phyloP scores from a whole-genome alignment of 1,284 basidiomycete genomes.

The Sporisorium iseilematis-ciliati region DNA sequence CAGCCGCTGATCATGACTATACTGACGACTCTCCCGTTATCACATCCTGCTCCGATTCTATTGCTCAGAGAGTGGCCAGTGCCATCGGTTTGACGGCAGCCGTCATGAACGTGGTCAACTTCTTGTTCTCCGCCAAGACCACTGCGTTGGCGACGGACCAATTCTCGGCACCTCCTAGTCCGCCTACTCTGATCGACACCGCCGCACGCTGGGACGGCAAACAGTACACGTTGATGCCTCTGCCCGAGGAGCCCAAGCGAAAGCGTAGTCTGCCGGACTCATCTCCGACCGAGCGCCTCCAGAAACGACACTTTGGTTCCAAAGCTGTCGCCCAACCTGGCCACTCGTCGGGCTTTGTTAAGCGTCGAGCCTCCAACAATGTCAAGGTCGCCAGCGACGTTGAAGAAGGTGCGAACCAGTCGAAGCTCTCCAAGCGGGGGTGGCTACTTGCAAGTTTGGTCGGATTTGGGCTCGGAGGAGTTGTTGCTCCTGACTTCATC shows the following conservation, averaged over 20 bases:
- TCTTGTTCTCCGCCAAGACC: conserved; percentile 32
- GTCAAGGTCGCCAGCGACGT: neutral
- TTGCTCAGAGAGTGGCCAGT: conserved; percentile 15
- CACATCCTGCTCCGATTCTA: neutral
- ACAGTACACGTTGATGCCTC: conserved; percentile 10
- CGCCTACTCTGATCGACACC: conserved; percentile 38
- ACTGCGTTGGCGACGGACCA: conserved; percentile 26
- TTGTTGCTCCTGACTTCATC: conserved; percentile 11
- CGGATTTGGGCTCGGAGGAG: conserved; percentile 11
- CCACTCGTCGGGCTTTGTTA: conserved; percentile 4
- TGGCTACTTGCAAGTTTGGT: neutral
- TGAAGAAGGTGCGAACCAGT: neutral
- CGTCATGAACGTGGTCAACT: conserved; percentile 32
- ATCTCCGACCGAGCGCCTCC: neutral
- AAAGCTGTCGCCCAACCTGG: neutral
- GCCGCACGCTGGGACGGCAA: conserved; percentile 33
- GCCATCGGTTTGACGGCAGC: conserved; percentile 24
- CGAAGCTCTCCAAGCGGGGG: conserved; percentile 12
- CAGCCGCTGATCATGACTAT: too few species aligned
- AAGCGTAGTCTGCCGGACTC: conserved; percentile 11
- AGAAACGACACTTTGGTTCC: neutral
- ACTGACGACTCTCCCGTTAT: too few species aligned
- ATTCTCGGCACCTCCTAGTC: conserved; percentile 31
- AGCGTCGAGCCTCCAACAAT: conserved; percentile 4
- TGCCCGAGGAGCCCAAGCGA: conserved; percentile 14